These are phyloP conservation scores for Coemansia furcata DNA, from an alignment of 192 early-diverging fungal species.

Conservation along the genomic window DNA sequence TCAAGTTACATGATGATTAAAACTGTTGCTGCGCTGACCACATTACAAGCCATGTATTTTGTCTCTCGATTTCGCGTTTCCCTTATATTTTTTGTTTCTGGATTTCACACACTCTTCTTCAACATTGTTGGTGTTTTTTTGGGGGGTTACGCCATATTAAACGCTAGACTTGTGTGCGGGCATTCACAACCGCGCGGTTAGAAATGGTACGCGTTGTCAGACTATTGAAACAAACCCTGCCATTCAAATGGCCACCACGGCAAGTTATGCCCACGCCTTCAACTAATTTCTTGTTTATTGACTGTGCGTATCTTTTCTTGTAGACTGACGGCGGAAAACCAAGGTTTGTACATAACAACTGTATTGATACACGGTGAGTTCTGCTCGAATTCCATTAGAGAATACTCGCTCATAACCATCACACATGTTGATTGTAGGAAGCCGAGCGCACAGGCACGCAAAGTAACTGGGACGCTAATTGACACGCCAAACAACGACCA, in stretches of 20 bases:
- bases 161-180: neutral
- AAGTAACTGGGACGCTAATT: neutral
- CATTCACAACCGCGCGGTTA: neutral
- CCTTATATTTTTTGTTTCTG: neutral
- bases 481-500: conserved; percentile 2
- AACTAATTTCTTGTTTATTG: neutral
- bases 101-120: neutral
- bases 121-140: neutral
- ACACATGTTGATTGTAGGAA: neutral
- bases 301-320: neutral
- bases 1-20: neutral
- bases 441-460: neutral
- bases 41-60: no score
- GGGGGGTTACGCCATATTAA: neutral
- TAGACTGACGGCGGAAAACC: conserved; percentile 10
- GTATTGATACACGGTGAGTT: neutral
- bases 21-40: neutral
- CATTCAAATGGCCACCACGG: neutral
- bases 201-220: conserved; percentile 1
- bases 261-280: neutral
- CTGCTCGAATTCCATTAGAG: neutral
- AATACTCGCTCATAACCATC: neutral
- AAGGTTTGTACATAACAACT: conserved; percentile 3
- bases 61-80: neutral
- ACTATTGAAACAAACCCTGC: neutral